Base-by-base conservation (phyloP, 2,329 filamentous ascomycete species). In the Diaporthe batatas region DNA sequence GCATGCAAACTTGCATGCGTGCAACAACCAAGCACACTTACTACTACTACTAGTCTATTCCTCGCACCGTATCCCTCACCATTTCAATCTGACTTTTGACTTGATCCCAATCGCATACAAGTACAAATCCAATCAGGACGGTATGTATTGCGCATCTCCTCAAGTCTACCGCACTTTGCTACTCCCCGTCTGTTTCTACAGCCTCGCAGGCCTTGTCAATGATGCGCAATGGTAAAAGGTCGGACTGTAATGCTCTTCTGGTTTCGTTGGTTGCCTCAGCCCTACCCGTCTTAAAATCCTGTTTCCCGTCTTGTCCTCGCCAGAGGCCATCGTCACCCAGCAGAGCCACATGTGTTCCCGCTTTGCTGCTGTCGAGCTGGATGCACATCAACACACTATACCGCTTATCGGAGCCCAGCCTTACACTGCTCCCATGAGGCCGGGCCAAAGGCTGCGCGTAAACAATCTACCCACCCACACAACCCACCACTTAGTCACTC, bases 381-480 rank as follows among this genome's bases (percentile, higher is more conserved):
- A 73, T 67, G 74, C 54, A 75, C 72, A 51, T 62, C 55, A 75
- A 76, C 72, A 71, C 69, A 54, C 75, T 72, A 77, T 76, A 82
- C 86, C 83, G 83, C 86, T 85, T 85, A 82, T 82, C 85, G 88
- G 88, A 89, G 86, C 86, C 85, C 79, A 77, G 78, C 80, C 83
- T 85, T 81, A 82, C 81, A 81, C 77, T 80, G 75, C 77, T 79
- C 76, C 82, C 74, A 87, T 85, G 81, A 83, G 82, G 80, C 79
- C 79, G 82, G 85, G 86, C 88, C 88, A 91, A 91, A 90, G 88
- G 88, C 89, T 82, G 86, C 84, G 86, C 68, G 87, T 84, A 79
- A 79, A 91, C 84, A 90, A 69, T 65, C 62, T 36, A 32, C 62
- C 62, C 32, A 11, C 42, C 44, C 72, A 29, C 51, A 25, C 25